Evolutionary conservation across 306 rosid genomes (phyloP).

Genomic region (Rosa multiflora): DNA sequence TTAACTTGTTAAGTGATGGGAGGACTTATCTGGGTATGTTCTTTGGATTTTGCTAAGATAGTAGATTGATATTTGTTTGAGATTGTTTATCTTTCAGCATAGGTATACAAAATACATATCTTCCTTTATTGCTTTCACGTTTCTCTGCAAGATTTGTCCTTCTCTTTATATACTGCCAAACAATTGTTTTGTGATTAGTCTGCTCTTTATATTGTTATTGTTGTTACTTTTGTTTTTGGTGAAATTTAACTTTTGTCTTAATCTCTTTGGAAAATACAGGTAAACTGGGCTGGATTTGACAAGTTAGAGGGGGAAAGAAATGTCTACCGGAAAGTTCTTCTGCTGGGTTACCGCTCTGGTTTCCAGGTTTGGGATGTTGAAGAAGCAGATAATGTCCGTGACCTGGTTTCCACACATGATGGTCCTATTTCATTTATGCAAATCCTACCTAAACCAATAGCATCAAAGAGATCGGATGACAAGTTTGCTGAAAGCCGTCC

Average conservation of each 20-base stretch:
- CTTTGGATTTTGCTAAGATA: background rate
- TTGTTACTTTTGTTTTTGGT: background rate
- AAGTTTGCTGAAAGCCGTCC: conserved; percentile 72
- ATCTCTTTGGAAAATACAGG: conserved; percentile 45
- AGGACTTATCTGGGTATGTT: background rate
- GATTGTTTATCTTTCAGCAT: background rate
- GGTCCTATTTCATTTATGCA: conserved; percentile 90
- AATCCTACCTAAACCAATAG: conserved; percentile 79
- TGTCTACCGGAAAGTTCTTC: conserved; percentile 61
- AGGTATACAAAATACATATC: background rate
- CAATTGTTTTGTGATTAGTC: background rate
- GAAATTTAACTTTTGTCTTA: background rate
- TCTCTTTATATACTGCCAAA: background rate
- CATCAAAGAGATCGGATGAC: conserved; percentile 59
- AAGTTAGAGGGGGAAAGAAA: conserved; percentile 72
- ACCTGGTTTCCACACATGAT: conserved; percentile 73
- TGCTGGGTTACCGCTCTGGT: conserved; percentile 85
- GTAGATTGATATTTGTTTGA: background rate
- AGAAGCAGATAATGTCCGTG: conserved; percentile 82
- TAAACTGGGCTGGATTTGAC: conserved; percentile 96
- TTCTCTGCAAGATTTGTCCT: background rate
- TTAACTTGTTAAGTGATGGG: background rate
- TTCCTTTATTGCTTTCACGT: background rate
- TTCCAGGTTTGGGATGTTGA: conserved; percentile 99
- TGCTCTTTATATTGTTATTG: background rate